Percentiles rank a stretch among this genome's conserved stretches.
These are phyloP conservation scores for Lablab purpureus DNA, from an alignment of 306 rosid genomes.

Conservation along the genomic window DNA sequence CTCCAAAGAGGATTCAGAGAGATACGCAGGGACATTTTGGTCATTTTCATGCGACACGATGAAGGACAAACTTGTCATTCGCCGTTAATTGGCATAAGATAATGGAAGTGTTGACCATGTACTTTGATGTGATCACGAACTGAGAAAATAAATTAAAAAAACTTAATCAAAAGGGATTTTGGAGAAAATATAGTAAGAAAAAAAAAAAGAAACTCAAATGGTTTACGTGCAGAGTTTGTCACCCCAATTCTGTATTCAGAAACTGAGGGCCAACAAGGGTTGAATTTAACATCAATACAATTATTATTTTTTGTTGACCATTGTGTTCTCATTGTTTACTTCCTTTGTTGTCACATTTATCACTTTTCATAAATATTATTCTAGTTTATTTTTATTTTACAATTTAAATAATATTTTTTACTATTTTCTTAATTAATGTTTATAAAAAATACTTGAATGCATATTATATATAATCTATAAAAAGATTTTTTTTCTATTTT, in stretches of 20 bases:
- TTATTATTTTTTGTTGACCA: neutral
- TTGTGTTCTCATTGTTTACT: neutral
- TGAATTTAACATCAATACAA: neutral
- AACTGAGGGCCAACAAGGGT: neutral
- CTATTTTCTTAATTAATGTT: no score
- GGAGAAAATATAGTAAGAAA: neutral
- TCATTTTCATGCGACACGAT: neutral
- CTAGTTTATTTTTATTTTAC: neutral
- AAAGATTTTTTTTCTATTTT: no score
- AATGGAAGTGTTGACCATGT: neutral
- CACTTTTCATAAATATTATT: neutral
- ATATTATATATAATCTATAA: no score
- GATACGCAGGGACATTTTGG: neutral
- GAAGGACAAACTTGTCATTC: slow-evolving; percentile 8
- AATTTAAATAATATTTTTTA: no score
- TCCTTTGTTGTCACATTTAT: neutral
- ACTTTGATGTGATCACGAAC: neutral
- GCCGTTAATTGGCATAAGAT: neutral
- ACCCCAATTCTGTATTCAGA: neutral
- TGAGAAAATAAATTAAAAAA: neutral
- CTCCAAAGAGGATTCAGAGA: neutral
- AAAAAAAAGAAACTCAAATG: neutral
- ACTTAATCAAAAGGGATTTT: neutral
- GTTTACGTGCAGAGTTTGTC: neutral
- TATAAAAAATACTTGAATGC: no score